Evolutionary conservation across 352 stramenopile species (phyloP), one percentile per base, ranked within the genome.

Genomic region (Phytopythium litorale): DNA sequence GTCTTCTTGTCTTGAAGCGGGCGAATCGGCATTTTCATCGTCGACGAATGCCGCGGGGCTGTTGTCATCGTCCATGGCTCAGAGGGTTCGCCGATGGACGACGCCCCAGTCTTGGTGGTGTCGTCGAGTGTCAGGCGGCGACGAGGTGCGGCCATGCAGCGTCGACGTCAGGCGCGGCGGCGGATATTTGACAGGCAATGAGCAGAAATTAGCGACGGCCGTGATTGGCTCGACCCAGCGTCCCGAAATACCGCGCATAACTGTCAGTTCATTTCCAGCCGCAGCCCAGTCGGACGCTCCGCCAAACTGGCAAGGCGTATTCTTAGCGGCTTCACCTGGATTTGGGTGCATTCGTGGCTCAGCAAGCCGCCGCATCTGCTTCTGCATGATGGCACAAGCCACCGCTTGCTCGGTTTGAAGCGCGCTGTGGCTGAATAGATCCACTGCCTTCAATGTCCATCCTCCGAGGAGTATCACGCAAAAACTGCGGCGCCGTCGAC

Each of bases 181-280:
- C 46, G 23, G 46, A 38, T 54, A 54, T 54, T 54, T 54, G 48
- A 54, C 37, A 16, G 48, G 25, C 48, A 37, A 54, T 23, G 48
- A 18, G 48, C 4, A 16, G 16, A 53, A 25, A 54, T 38, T 54
- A 38, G 48, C 45, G 4, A 16, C 4, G 2, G 6, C 25, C 28
- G 3, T 38, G 48, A 54, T 54, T 54, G 48, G 28, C 30, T 19
- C 28, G n/a, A 16, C 16, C 13, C 12, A 3, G 25, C 48, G 11
- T 37, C 48, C 48, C 12, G 48, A 38, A 54, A 54, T 54, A 54
- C 28, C 48, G 46, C 23, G 28, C 48, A 37, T 54, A 54, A 54
- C 48, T 38, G 25, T 38, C 25, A 12, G 48, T 21, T 25, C 48
- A 54, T 54, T 54, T 54, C 12, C 48, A 54, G 21, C 21, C 3